phyloP scores from a whole-genome alignment of 108 stramenopile species.

The Stephanodiscus minutulus region DNA sequence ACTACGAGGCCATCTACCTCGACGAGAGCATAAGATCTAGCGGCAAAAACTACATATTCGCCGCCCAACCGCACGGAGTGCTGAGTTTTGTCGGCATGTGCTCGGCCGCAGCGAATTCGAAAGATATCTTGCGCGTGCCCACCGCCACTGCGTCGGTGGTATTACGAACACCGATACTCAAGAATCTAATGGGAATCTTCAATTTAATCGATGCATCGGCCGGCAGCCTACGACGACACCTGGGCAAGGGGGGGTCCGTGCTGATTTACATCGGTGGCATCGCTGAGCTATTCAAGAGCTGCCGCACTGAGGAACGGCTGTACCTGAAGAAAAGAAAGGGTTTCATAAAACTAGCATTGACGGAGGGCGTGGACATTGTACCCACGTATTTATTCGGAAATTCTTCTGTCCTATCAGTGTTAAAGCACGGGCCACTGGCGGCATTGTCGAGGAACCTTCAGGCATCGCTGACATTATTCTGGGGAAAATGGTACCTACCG shows the following conservation, averaged over 20 bases:
- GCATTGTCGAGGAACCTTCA: conserved; percentile 68
- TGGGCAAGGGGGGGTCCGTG: conserved; percentile 47
- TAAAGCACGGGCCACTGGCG: conserved; percentile 60
- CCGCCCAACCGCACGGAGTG: conserved; percentile 69
- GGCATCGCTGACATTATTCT: conserved; percentile 70
- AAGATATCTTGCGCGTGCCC: conserved; percentile 18
- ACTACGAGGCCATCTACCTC: conserved; percentile 62
- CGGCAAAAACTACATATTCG: conserved; percentile 42
- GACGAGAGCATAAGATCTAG: conserved; percentile 37
- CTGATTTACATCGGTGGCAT: conserved; percentile 84
- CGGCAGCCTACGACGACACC: conserved; percentile 23
- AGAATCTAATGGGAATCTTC: conserved; percentile 81
- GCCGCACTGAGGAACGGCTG: conserved; percentile 61
- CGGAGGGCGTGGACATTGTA: conserved; percentile 69
- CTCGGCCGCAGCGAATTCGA: conserved; percentile 27
- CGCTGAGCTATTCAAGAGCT: conserved; percentile 83
- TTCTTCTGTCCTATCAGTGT: conserved; percentile 59
- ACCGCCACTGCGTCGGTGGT: conserved; percentile 60
- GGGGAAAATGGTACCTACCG: conserved; percentile 78
- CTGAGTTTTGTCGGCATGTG: conserved; percentile 45
- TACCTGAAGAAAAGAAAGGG: conserved; percentile 76
- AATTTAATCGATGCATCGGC: conserved; percentile 68
- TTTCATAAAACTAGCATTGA: conserved; percentile 81
- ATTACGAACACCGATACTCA: conserved; percentile 58
- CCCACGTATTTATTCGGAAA: conserved; percentile 86